Conservation (phyloP, 371 early-diverging fungal genomes). For the Rhizopus sp. region DNA sequence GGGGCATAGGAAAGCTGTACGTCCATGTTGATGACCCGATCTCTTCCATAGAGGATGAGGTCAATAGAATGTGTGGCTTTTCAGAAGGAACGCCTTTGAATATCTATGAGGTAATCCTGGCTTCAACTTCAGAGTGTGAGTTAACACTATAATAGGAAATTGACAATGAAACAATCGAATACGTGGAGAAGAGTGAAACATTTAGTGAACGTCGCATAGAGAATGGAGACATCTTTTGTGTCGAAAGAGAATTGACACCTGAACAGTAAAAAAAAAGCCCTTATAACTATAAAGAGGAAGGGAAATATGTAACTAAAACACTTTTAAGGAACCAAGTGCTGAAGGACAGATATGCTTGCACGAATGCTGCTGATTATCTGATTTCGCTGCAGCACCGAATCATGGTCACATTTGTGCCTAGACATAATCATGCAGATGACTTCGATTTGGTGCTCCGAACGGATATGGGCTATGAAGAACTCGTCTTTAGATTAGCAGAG, state of each 20-base stretch:
- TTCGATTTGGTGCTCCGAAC: constrained; percentile 12
- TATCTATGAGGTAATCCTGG: constrained; percentile 39
- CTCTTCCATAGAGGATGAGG: constrained; percentile 53
- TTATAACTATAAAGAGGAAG: too few relatives aligned
- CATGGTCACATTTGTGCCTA: constrained; percentile 65
- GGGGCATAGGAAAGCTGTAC: constrained; percentile 61
- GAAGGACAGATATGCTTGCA: constrained; percentile 12
- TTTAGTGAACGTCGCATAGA: constrained; percentile 71
- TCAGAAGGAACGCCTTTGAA: constrained; percentile 5
- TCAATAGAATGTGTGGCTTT: constrained; percentile 47
- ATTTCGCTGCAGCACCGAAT: constrained; percentile 66
- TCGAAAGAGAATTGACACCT: constrained; percentile 57
- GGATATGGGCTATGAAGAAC: constrained; percentile 15
- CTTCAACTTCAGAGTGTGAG: neutral
- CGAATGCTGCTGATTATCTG: constrained; percentile 65
- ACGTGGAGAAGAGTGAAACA: constrained; percentile 50
- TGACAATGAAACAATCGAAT: constrained; percentile 53
- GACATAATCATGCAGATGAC: constrained; percentile 1
- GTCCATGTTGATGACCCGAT: constrained; percentile 52
- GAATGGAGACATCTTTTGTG: constrained; percentile 85
- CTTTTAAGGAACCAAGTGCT: neutral
- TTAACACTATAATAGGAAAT: neutral
- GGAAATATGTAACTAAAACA: neutral
- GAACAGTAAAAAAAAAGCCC: constrained; percentile 59
- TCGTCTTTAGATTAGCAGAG: constrained; percentile 11